phyloP scores from a whole-genome alignment of 805 yeast species.

The Hanseniaspora clermontiae region DNA sequence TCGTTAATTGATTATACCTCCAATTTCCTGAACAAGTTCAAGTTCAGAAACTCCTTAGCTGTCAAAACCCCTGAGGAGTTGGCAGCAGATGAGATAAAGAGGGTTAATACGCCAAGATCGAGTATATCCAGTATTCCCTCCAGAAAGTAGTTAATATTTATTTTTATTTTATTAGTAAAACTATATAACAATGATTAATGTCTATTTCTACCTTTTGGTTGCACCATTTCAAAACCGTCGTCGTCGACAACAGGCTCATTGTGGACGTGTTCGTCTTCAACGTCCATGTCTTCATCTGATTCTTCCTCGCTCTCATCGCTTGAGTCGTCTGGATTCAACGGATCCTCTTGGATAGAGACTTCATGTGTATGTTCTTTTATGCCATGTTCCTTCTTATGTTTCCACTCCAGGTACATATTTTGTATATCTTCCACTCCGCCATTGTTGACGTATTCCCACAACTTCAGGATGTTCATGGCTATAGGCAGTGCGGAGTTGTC shows the following conservation, averaged over 20 bases:
- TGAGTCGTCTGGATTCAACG: conserved; percentile 42
- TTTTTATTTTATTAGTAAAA: neutral
- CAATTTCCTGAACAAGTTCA: conserved; percentile 29
- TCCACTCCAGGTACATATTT: conserved; percentile 46
- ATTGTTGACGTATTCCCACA: conserved; percentile 51
- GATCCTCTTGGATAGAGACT: conserved; percentile 39
- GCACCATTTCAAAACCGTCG: conserved; percentile 87
- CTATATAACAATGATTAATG: conserved; percentile 16
- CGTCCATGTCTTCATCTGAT: conserved; percentile 31
- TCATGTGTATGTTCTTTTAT: conserved; percentile 33
- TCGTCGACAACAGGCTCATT: conserved; percentile 71
- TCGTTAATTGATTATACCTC: conserved; percentile 34
- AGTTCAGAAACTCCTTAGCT: conserved; percentile 19
- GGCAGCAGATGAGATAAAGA: conserved; percentile 16
- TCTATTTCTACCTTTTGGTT: conserved; percentile 50
- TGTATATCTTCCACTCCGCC: conserved; percentile 47
- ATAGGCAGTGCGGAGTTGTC: conserved; percentile 74
- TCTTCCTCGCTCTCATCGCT: conserved; percentile 36
- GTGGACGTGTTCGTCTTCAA: conserved; percentile 17
- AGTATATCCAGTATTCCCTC: conserved; percentile 12
- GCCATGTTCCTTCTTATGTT: conserved; percentile 31
- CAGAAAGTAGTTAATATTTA: neutral
- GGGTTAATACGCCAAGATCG: conserved; percentile 14
- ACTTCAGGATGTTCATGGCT: conserved; percentile 50
- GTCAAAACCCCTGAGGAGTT: conserved; percentile 17